Evolutionary conservation across 768 basidiomycete genomes (phyloP).

Genomic region (Suillus sp.): DNA sequence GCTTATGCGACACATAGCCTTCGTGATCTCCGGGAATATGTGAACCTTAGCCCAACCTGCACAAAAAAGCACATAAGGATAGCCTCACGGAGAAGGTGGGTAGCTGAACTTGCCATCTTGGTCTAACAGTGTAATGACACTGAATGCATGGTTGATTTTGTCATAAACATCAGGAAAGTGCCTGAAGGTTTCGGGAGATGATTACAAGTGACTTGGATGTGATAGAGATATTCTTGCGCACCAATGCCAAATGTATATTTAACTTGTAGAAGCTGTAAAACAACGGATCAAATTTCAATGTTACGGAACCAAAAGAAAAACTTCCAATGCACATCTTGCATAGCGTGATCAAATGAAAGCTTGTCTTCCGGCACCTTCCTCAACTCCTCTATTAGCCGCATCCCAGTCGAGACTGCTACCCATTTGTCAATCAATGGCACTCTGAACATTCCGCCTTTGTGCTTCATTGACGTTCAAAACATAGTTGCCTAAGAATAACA

Average conservation of each 20-base stretch:
- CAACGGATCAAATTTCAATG: constrained; percentile 17
- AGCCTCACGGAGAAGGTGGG: constrained; percentile 18
- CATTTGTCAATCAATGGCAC: constrained; percentile 46
- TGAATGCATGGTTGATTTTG: constrained; percentile 37
- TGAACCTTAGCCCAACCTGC: constrained; percentile 35
- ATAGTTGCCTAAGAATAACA: not conserved
- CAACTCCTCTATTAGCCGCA: constrained; percentile 50
- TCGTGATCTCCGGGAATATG: constrained; percentile 31
- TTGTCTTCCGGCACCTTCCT: constrained; percentile 49
- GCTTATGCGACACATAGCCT: constrained; percentile 38
- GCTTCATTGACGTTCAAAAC: constrained; percentile 25
- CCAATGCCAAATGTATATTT: constrained; percentile 40
- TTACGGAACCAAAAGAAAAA: constrained; percentile 7
- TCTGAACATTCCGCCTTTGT: constrained; percentile 43
- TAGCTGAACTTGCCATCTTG: constrained; percentile 21
- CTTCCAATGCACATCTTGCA: constrained; percentile 38
- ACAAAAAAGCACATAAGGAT: constrained; percentile 6
- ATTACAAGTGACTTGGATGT: constrained; percentile 34
- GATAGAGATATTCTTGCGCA: constrained; percentile 37
- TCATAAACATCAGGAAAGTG: constrained; percentile 35
- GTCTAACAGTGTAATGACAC: constrained; percentile 29
- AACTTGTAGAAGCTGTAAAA: constrained; percentile 37
- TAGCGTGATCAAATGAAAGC: constrained; percentile 43
- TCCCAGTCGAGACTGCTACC: constrained; percentile 46
- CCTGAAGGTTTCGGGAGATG: constrained; percentile 36